Evolutionary conservation across 441 rosid species (phyloP).

Genomic region (Euphorbia corollata): DNA sequence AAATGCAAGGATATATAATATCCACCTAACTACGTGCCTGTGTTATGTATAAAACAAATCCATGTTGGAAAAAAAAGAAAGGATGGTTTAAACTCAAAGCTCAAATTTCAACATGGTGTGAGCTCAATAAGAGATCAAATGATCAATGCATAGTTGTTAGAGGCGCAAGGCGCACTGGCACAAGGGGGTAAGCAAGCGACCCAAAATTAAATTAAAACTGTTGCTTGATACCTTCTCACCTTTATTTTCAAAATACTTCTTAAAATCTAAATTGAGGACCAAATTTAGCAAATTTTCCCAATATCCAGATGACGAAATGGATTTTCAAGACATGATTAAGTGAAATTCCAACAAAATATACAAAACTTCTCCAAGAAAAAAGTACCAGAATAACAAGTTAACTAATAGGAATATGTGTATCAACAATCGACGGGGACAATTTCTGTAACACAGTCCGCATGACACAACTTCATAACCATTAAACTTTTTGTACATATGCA

Average conservation of each 20-base stretch:
- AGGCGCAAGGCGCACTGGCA: too few species aligned
- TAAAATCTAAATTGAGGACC: background rate
- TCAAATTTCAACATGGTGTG: conserved; percentile 1
- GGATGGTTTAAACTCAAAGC: background rate
- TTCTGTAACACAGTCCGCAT: background rate
- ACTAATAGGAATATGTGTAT: background rate
- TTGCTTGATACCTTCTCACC: background rate
- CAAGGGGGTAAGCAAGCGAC: too few species aligned
- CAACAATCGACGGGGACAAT: background rate
- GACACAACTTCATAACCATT: background rate
- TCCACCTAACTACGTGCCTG: background rate
- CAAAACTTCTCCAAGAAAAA: background rate
- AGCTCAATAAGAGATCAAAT: conserved; percentile 4
- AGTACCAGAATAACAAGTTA: background rate
- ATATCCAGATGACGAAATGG: background rate
- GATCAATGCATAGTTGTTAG: too few species aligned
- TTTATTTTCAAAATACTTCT: background rate
- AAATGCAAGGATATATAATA: background rate
- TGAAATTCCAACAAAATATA: background rate
- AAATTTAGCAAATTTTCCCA: background rate
- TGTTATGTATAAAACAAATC: background rate
- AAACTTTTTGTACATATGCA: background rate
- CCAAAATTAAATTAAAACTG: background rate
- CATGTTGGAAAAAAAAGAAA: background rate
- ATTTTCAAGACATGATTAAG: background rate